phyloP scores from a whole-genome alignment of 257 asterid genomes.

The Solanum paucissectum region DNA sequence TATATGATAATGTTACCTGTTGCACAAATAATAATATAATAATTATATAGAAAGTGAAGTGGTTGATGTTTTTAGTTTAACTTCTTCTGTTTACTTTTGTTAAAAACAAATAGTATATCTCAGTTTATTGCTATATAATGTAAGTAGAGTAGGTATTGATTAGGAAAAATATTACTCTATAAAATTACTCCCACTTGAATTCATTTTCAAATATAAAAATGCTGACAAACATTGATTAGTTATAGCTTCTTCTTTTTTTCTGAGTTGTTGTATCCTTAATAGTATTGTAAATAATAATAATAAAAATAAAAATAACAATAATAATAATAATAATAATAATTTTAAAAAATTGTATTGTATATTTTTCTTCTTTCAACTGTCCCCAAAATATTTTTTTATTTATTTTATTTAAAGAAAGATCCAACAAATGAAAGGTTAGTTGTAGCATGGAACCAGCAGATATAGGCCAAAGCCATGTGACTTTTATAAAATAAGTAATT shows the following conservation, averaged over 20 bases:
- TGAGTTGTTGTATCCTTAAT: background rate
- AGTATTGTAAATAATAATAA: background rate
- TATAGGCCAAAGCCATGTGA: background rate
- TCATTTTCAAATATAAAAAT: background rate
- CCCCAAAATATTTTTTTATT: background rate
- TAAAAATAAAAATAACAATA: too few relatives aligned
- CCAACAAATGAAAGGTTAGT: background rate
- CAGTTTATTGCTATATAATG: background rate
- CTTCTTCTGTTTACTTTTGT: background rate
- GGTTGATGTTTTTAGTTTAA: background rate
- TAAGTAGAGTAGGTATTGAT: background rate
- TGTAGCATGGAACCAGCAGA: background rate
- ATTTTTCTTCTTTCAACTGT: background rate
- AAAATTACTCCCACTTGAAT: background rate
- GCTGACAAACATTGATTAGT: background rate
- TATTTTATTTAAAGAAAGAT: background rate
- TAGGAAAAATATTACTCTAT: background rate
- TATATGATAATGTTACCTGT: background rate
- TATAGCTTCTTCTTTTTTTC: background rate
- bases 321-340: too few relatives aligned
- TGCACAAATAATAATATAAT: background rate
- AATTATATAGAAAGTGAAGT: background rate
- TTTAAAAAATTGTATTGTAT: background rate
- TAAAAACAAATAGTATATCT: background rate
- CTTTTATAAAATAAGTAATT: background rate